Evolutionary conservation across 345 rosid genomes (phyloP).

Genomic region (Punica granatum): DNA sequence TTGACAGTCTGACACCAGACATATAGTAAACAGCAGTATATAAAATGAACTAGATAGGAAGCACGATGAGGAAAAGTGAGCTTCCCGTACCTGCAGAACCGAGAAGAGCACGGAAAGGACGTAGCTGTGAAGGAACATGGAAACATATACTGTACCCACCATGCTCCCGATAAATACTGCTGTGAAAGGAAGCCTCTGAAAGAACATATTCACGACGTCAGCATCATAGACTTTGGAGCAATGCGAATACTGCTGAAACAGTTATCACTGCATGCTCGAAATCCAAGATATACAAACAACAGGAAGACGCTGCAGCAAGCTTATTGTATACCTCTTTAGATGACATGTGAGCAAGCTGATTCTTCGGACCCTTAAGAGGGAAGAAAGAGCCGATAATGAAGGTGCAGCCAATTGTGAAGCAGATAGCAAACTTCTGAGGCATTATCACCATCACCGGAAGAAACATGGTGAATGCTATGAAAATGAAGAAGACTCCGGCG

Average conservation of each 20-base stretch:
- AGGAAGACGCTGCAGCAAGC: neutral
- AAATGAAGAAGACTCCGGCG: constrained; percentile 71
- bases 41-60: neutral
- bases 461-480: constrained; percentile 86
- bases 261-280: neutral
- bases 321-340: constrained; percentile 60
- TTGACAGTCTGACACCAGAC: neutral
- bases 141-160: constrained; percentile 85
- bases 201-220: constrained; percentile 8
- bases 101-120: constrained; percentile 87
- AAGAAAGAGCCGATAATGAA: constrained; percentile 84
- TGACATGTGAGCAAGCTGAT: constrained; percentile 75
- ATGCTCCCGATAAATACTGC: constrained; percentile 73
- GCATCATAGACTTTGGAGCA: neutral
- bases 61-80: neutral
- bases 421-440: constrained; percentile 93
- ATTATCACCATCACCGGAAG: constrained; percentile 88
- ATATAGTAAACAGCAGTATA: neutral
- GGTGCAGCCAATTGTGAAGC: constrained; percentile 83
- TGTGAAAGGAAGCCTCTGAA: constrained; percentile 88
- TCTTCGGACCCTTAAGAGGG: constrained; percentile 79
- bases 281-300: neutral
- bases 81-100: constrained; percentile 67
- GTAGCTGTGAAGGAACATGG: constrained; percentile 94
- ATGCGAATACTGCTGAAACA: neutral